phyloP scores from a whole-genome alignment of 148 eudicot species.

The Heliosperma pusillum region DNA sequence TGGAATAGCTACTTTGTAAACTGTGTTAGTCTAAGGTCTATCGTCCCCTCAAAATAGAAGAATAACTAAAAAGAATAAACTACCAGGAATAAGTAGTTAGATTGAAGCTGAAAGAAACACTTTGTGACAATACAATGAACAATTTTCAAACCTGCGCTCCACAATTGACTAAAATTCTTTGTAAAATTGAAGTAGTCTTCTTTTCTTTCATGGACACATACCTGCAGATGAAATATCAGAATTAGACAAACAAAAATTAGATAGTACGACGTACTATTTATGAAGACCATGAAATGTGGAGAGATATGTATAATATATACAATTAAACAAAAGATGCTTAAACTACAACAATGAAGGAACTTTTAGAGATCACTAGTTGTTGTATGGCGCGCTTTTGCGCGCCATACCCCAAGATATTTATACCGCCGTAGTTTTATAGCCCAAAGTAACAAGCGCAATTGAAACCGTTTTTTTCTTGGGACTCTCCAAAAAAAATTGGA shows the following conservation, averaged over 20 bases:
- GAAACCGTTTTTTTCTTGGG: too few relatives aligned
- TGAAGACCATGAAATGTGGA: neutral
- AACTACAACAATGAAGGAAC: neutral
- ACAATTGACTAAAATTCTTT: constrained; percentile 34
- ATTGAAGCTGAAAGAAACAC: neutral
- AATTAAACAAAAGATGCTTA: neutral
- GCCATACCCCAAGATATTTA: too few relatives aligned
- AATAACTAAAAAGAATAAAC: neutral
- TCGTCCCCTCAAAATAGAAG: neutral
- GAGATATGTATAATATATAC: neutral
- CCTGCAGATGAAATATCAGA: neutral
- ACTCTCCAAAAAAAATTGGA: too few relatives aligned
- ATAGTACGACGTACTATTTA: neutral
- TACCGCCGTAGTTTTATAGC: too few relatives aligned
- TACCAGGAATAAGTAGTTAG: neutral
- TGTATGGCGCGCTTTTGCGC: too few relatives aligned
- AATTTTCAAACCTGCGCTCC: constrained; percentile 25
- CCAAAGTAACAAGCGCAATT: too few relatives aligned
- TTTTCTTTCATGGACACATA: constrained; percentile 34
- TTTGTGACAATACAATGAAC: neutral
- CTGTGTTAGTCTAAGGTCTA: neutral
- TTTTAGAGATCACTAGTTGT: neutral
- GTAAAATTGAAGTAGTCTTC: constrained; percentile 30
- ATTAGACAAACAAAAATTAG: neutral
- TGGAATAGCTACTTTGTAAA: neutral